phyloP scores from a whole-genome alignment of 1,284 basidiomycete genomes.

The Uromyces viciae-fabae region DNA sequence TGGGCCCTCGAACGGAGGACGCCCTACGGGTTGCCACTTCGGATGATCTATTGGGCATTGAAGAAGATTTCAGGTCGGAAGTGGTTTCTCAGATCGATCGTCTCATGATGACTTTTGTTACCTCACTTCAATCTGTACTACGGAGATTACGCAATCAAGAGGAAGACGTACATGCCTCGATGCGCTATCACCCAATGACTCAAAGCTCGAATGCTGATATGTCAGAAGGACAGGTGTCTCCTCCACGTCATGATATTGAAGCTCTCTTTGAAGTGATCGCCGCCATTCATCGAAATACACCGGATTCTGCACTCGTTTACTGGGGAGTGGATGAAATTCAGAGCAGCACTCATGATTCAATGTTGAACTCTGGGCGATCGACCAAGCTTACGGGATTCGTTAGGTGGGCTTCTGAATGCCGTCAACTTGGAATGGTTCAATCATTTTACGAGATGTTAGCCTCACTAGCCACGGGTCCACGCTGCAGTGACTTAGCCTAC shows the following conservation, averaged over 20 bases:
- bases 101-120: conserved; percentile 70
- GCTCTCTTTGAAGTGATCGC: conserved; percentile 78
- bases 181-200: conserved; percentile 48
- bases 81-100: conserved; percentile 68
- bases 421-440: conserved; percentile 68
- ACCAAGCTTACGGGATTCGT: conserved; percentile 70
- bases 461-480: conserved; percentile 76
- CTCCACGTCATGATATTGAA: conserved; percentile 74
- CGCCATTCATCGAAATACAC: conserved; percentile 68
- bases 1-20: conserved; percentile 50
- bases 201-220: conserved; percentile 24
- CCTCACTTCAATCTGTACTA: conserved; percentile 76
- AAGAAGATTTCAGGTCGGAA: conserved; percentile 66
- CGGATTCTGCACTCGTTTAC: conserved; percentile 73
- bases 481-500: conserved; percentile 76
- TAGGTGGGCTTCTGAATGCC: conserved; percentile 75
- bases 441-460: conserved; percentile 82
- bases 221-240: conserved; percentile 52
- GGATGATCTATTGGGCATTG: conserved; percentile 55
- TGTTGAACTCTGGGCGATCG: conserved; percentile 56
- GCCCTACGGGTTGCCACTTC: conserved; percentile 31
- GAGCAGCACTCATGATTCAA: conserved; percentile 54
- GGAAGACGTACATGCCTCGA: conserved; percentile 72
- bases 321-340: conserved; percentile 65
- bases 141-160: conserved; percentile 84